phyloP scores from a whole-genome alignment of 169 alveolate species.

The Pseudocohnilembus persalinus region DNA sequence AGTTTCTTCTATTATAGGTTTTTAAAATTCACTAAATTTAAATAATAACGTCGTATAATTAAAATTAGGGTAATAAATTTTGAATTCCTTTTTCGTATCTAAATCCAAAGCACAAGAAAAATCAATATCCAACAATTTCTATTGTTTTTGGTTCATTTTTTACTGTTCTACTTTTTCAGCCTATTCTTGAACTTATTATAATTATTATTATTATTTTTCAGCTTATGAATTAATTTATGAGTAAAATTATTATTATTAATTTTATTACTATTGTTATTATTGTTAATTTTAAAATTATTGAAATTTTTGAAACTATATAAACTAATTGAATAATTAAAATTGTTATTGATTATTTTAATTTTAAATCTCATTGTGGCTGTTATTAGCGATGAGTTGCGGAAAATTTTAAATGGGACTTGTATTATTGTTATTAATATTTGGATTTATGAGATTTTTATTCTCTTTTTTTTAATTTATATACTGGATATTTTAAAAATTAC shows the following conservation, averaged over 20 bases:
- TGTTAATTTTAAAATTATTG: too few species aligned
- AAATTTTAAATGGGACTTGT: neutral
- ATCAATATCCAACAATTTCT: neutral
- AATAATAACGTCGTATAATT: neutral
- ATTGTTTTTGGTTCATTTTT: neutral
- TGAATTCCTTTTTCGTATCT: neutral
- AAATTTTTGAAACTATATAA: too few species aligned
- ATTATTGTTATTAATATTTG: too few species aligned
- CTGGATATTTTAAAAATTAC: too few species aligned
- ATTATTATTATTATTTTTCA: too few species aligned
- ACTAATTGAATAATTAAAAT: too few species aligned
- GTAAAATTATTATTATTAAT: neutral
- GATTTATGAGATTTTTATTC: too few species aligned
- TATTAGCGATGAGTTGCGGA: neutral
- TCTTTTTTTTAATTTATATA: too few species aligned
- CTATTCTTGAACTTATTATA: neutral
- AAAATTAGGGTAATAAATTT: neutral
- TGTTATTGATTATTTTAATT: too few species aligned
- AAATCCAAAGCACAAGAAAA: neutral
- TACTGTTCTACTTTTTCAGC: neutral
- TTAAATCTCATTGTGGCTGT: neutral
- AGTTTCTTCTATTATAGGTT: neutral
- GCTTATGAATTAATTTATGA: neutral
- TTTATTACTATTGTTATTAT: neutral
- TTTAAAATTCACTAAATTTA: too few species aligned